phyloP scores from a whole-genome alignment of 1,284 basidiomycete genomes.

The Ceraceosorus guamensis region DNA sequence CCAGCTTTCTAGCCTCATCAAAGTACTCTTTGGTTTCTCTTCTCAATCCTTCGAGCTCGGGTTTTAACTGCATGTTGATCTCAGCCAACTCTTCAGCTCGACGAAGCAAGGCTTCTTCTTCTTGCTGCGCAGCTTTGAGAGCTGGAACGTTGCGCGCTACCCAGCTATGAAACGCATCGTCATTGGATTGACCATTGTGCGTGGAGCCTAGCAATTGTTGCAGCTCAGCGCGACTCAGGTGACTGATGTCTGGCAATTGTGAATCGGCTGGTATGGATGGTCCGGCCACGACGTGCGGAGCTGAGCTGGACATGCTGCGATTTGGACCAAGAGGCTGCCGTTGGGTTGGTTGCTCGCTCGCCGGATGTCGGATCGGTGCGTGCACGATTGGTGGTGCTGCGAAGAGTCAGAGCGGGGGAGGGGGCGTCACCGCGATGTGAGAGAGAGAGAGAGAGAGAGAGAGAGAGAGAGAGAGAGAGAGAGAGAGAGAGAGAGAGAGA shows the following conservation, averaged over 20 bases:
- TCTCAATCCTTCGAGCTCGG: slow-evolving; percentile 28
- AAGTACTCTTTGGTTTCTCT: slow-evolving; percentile 29
- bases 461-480: not conserved
- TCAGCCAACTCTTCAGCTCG: not conserved
- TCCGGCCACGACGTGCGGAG: not conserved
- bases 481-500: not conserved
- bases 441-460: not conserved
- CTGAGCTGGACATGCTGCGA: not conserved
- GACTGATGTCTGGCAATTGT: slow-evolving; percentile 24
- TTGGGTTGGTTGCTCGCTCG: not conserved
- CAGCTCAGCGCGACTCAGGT: slow-evolving; percentile 27
- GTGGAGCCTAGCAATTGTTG: slow-evolving; percentile 15
- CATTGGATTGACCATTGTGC: not conserved
- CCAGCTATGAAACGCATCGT: not conserved
- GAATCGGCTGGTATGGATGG: slow-evolving; percentile 5
- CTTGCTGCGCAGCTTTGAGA: slow-evolving; percentile 24
- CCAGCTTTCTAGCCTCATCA: slow-evolving; percentile 23
- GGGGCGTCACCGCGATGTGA: not conserved
- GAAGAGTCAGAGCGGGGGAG: not conserved
- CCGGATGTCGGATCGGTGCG: not conserved
- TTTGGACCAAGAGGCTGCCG: not conserved
- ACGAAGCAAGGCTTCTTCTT: slow-evolving; percentile 15
- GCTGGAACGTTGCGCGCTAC: slow-evolving; percentile 20
- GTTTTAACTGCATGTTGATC: slow-evolving; percentile 27
- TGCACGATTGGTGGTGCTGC: not conserved